A percentile compares a stretch with the other conserved stretches of the same genome.
Conservation (phyloP, 805 yeast species). For the Sungouiozyma ichnusensis region DNA sequence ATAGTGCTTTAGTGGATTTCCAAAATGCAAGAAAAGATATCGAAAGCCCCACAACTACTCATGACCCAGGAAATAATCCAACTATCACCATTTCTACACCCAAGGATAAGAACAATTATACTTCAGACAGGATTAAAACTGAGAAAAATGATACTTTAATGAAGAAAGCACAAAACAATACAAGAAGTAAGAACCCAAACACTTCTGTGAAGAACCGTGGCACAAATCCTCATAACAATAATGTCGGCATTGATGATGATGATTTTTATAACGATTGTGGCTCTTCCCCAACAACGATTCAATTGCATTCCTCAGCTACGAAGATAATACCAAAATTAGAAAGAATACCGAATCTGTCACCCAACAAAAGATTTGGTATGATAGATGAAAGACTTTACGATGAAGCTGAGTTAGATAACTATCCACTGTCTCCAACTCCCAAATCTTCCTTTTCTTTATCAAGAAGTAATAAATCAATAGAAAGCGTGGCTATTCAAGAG, state of each 20-base stretch:
- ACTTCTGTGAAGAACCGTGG: conserved; percentile 1
- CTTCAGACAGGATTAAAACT: neutral
- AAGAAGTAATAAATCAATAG: conserved; percentile 1
- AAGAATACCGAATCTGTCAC: conserved; percentile 11
- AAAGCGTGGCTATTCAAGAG: conserved; percentile 20
- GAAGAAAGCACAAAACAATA: neutral
- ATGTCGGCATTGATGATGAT: conserved; percentile 1
- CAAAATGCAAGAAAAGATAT: conserved; percentile 26
- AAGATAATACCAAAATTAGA: conserved; percentile 18
- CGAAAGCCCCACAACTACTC: conserved; percentile 5
- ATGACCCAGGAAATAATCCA: neutral
- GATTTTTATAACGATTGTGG: conserved; percentile 14
- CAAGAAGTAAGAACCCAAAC: neutral
- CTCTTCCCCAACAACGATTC: conserved; percentile 30
- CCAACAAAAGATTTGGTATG: neutral
- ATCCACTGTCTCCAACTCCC: conserved; percentile 23
- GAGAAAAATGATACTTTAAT: neutral
- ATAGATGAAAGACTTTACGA: conserved; percentile 3
- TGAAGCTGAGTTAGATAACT: neutral
- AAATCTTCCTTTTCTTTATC: conserved; percentile 9
- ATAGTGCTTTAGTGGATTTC: conserved; percentile 27
- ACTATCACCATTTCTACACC: conserved; percentile 1
- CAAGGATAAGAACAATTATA: neutral
- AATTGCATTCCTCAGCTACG: conserved; percentile 26
- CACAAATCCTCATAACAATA: conserved; percentile 2